Conservation (phyloP, 176 grass and related monocot species). For the Oryza meridionalis region DNA sequence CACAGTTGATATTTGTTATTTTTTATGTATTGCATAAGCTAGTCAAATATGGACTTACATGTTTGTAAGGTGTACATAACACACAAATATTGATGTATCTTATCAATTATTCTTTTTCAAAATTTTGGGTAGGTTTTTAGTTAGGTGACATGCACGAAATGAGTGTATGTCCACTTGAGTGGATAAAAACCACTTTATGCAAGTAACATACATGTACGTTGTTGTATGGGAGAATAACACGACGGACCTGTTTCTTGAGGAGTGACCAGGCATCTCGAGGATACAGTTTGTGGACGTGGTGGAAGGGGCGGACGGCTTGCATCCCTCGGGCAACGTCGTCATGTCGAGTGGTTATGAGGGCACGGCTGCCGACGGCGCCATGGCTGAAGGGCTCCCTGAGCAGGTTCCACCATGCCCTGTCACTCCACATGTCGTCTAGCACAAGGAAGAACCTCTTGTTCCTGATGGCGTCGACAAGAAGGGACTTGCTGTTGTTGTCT, state of each 20-base stretch:
- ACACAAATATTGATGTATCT: too few relatives aligned
- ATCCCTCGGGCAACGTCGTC: neutral
- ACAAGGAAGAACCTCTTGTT: neutral
- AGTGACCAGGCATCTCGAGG: conserved; percentile 10
- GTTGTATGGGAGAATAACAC: too few relatives aligned
- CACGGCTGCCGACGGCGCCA: neutral
- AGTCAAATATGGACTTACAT: too few relatives aligned
- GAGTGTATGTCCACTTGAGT: too few relatives aligned
- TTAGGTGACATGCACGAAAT: too few relatives aligned
- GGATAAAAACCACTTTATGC: too few relatives aligned
- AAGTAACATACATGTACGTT: too few relatives aligned
- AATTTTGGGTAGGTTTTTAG: too few relatives aligned
- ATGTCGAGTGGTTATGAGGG: conserved; percentile 20
- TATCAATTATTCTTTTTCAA: too few relatives aligned
- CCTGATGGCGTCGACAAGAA: neutral
- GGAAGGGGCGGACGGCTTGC: neutral
- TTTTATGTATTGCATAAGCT: too few relatives aligned
- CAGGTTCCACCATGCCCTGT: neutral
- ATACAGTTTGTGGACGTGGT: neutral
- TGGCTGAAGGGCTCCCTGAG: neutral
- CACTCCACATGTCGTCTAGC: conserved; percentile 32
- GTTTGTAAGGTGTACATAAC: too few relatives aligned
- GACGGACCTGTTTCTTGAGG: conserved; percentile 16
- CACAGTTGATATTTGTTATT: too few relatives aligned
- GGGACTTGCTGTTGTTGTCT: neutral